A percentile compares a stretch with the other conserved stretches of the same genome.
These are phyloP conservation scores for Boletales sp. DNA, from an alignment of 768 basidiomycete genomes.

Conservation along the genomic window DNA sequence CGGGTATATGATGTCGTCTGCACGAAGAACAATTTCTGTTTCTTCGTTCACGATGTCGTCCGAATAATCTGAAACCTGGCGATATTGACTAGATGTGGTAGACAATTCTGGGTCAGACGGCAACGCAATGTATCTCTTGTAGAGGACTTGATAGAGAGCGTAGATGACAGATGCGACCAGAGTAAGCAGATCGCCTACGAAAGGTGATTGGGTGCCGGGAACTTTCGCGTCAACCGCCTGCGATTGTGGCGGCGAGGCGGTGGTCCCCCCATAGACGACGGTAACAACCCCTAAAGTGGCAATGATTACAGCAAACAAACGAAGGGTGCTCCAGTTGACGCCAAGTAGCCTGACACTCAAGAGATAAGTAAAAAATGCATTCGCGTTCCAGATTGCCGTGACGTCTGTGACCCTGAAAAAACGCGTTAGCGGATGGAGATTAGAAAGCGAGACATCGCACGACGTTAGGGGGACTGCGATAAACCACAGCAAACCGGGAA, in stretches of 20 bases:
- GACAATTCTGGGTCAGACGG: slow-evolving; percentile 57
- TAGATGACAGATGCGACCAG: slow-evolving; percentile 69
- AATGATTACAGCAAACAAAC: slow-evolving; percentile 67
- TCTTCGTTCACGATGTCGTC: slow-evolving; percentile 27
- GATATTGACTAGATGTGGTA: slow-evolving; percentile 40
- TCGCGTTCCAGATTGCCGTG: slow-evolving; percentile 86
- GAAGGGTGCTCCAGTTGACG: slow-evolving; percentile 58
- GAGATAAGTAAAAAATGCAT: slow-evolving; percentile 88
- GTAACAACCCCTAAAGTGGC: slow-evolving; percentile 78
- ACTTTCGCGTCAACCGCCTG: slow-evolving; percentile 9
- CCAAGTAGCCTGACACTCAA: slow-evolving; percentile 72
- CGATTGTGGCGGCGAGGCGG: slow-evolving; percentile 19
- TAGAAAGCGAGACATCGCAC: slow-evolving; percentile 40
- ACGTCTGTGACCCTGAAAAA: slow-evolving; percentile 70
- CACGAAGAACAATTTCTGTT: slow-evolving; percentile 9
- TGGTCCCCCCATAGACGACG: slow-evolving; percentile 78
- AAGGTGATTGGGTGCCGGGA: slow-evolving; percentile 42
- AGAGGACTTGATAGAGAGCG: slow-evolving; percentile 79
- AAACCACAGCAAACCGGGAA: slow-evolving; percentile 75
- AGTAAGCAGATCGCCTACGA: slow-evolving; percentile 72
- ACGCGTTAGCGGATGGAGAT: slow-evolving; percentile 4
- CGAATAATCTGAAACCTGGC: slow-evolving; percentile 38
- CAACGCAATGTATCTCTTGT: slow-evolving; percentile 75
- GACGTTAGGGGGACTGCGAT: slow-evolving; percentile 63
- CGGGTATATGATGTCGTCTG: slow-evolving; percentile 42